Percentiles rank a stretch among this genome's conserved stretches.
phyloP scores from a whole-genome alignment of 768 basidiomycete species.

The Tulasnella calospora region DNA sequence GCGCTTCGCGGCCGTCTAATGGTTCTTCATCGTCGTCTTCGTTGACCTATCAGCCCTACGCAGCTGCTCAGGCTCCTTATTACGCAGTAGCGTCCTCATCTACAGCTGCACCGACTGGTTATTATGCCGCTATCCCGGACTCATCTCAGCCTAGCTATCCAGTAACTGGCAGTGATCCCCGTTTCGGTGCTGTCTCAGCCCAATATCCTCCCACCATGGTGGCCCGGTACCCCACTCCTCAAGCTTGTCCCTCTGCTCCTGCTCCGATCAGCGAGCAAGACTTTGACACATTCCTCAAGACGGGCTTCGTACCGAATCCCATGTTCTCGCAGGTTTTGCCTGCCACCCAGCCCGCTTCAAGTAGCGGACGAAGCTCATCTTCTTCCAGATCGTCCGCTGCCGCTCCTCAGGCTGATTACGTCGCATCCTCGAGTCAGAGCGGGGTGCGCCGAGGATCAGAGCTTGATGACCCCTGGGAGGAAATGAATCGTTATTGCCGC shows the following conservation, averaged over 20 bases:
- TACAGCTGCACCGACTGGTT: neutral
- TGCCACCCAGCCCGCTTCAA: neutral
- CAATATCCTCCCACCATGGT: neutral
- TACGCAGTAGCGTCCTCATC: neutral
- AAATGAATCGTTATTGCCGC: neutral
- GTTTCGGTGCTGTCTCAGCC: neutral
- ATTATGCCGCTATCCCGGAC: neutral
- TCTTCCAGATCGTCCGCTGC: neutral
- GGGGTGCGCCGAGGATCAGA: neutral
- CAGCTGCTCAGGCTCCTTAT: neutral
- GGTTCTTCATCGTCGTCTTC: neutral
- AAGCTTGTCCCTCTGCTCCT: neutral
- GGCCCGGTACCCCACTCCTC: neutral
- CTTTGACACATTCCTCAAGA: neutral
- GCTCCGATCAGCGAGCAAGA: neutral
- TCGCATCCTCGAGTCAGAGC: neutral
- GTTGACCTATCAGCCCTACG: neutral
- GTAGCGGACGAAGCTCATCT: neutral
- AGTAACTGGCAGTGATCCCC: neutral
- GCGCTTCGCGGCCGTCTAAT: neutral
- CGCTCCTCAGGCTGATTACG: neutral
- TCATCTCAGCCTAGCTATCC: neutral
- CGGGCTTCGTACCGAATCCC: neutral
- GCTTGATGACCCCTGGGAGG: neutral
- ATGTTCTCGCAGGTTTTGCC: neutral